A percentile compares a stretch with the other conserved stretches of the same genome.
These are phyloP conservation scores for Quercus variabilis DNA, from an alignment of 306 rosid species.

Conservation along the genomic window DNA sequence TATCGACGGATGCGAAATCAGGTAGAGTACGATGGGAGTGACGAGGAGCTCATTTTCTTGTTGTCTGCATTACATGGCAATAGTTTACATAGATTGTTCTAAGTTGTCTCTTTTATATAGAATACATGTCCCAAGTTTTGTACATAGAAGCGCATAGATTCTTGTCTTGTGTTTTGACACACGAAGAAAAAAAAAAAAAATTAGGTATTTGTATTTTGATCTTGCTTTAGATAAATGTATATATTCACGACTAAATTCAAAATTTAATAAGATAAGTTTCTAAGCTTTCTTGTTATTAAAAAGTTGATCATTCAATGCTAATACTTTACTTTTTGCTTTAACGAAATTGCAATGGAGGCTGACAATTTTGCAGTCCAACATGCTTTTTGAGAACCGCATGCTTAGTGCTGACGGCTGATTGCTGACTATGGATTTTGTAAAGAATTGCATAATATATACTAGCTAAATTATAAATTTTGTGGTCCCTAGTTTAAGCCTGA, in stretches of 20 bases:
- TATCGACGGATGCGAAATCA: constrained; percentile 54
- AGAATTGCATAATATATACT: too few species aligned
- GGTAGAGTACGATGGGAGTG: constrained; percentile 46
- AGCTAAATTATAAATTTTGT: too few species aligned
- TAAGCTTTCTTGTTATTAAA: background rate
- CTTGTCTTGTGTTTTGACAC: background rate
- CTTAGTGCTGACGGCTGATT: background rate
- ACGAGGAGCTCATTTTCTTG: constrained; percentile 54
- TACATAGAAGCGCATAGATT: background rate
- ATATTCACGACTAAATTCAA: background rate
- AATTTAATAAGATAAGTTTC: background rate
- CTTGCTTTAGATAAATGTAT: background rate
- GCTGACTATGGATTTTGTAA: background rate
- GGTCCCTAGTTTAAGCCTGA: too few species aligned
- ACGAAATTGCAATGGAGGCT: background rate
- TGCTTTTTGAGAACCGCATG: too few species aligned
- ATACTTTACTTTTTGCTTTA: background rate
- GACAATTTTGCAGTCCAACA: background rate
- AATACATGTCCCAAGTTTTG: background rate
- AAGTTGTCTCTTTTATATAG: background rate
- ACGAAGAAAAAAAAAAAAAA: background rate
- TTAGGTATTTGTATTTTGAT: background rate
- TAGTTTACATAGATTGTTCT: constrained; percentile 52
- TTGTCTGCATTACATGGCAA: constrained; percentile 59
- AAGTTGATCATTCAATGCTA: background rate